phyloP scores from a whole-genome alignment of 345 rosid genomes.

The rapeseed (Brassica napus) region DNA sequence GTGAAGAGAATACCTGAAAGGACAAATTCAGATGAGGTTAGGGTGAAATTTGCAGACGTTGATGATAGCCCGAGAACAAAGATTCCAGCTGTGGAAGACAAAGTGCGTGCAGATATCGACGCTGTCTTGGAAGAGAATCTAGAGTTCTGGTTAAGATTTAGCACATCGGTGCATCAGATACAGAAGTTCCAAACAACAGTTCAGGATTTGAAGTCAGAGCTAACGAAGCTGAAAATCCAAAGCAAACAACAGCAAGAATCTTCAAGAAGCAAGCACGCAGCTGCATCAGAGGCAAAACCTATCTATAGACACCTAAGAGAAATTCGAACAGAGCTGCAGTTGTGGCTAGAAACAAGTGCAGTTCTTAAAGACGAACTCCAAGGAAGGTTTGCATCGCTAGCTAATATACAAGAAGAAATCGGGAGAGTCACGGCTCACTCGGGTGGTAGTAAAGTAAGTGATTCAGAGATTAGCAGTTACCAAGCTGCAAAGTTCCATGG shows the following conservation, averaged over 20 bases:
- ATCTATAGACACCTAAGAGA: slow-evolving; percentile 75
- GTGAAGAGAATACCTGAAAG: slow-evolving; percentile 36
- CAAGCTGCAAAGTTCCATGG: slow-evolving; percentile 87
- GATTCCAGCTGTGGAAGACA: slow-evolving; percentile 55
- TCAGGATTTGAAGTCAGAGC: slow-evolving; percentile 62
- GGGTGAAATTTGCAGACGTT: slow-evolving; percentile 26
- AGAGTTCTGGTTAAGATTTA: slow-evolving; percentile 94
- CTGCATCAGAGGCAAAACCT: slow-evolving; percentile 61
- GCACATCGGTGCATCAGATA: slow-evolving; percentile 73
- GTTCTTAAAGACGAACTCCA: slow-evolving; percentile 71
- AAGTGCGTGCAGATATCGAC: slow-evolving; percentile 65
- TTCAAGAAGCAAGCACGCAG: slow-evolving; percentile 29
- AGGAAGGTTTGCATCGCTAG: slow-evolving; percentile 51
- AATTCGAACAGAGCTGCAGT: slow-evolving; percentile 63
- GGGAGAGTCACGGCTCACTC: slow-evolving; percentile 46
- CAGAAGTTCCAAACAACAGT: slow-evolving; percentile 64
- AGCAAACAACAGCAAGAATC: slow-evolving; percentile 43
- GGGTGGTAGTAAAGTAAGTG: slow-evolving; percentile 37
- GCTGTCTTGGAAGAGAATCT: slow-evolving; percentile 80
- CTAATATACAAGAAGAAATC: slow-evolving; percentile 68
- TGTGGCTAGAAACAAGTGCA: slow-evolving; percentile 78
- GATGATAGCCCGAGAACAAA: slow-evolving; percentile 35
- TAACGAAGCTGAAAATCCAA: slow-evolving; percentile 41
- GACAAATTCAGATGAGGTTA: slow-evolving; percentile 24
- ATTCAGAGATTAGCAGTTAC: slow-evolving; percentile 48